Evolutionary conservation across 257 asterid genomes (phyloP).

Genomic region (Gynochthodes officinalis): DNA sequence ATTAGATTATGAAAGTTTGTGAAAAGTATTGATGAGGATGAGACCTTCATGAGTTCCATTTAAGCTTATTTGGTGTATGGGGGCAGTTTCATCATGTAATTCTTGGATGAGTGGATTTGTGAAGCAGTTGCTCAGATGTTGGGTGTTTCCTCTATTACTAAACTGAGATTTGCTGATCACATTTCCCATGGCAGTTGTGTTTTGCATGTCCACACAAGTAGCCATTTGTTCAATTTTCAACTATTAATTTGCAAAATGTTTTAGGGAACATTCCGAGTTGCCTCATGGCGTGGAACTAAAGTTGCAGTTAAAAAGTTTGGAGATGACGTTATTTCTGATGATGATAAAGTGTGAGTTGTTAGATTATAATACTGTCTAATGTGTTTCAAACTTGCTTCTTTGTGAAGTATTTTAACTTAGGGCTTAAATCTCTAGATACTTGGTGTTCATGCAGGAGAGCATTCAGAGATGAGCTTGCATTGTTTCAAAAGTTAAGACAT

Average conservation of each 20-base stretch:
- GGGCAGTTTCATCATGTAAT: not conserved
- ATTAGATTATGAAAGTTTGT: not conserved
- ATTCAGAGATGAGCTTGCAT: conserved; percentile 81
- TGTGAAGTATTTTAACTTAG: not conserved
- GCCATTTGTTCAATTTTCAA: not conserved
- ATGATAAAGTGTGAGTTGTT: conserved; percentile 84
- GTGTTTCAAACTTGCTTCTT: conserved; percentile 9
- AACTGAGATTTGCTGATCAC: not conserved
- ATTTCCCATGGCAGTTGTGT: not conserved
- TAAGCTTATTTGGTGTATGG: not conserved
- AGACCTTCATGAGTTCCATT: not conserved
- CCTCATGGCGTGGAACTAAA: conserved; percentile 85
- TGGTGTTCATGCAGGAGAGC: conserved; percentile 51
- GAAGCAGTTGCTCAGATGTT: not conserved
- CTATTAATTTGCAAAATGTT: conserved; percentile 9
- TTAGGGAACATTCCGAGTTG: conserved; percentile 79
- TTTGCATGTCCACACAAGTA: not conserved
- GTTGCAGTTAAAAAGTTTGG: conserved; percentile 86
- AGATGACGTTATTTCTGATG: conserved; percentile 68
- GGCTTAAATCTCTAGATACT: conserved; percentile 12
- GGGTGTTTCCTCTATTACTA: not conserved
- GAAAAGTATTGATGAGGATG: not conserved
- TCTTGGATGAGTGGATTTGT: not conserved
- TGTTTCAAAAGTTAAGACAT: conserved; percentile 92
- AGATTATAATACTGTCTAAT: not conserved